Percentiles rank a stretch among this genome's conserved stretches.
phyloP scores from a whole-genome alignment of 2,329 filamentous ascomycete species.

The Clonostachys chloroleuca region DNA sequence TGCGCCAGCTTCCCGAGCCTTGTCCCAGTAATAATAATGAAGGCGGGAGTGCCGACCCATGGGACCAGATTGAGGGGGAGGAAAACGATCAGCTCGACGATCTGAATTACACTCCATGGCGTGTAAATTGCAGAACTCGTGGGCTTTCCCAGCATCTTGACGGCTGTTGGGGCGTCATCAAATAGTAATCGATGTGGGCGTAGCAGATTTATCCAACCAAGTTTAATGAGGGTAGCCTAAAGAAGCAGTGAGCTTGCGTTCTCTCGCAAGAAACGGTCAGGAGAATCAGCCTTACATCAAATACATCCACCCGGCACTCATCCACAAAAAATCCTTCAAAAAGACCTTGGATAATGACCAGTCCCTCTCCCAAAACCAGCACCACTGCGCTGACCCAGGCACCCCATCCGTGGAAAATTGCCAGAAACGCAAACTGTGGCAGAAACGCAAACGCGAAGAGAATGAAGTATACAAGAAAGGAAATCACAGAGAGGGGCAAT shows the following conservation, averaged over 20 bases:
- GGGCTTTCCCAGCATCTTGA: constrained; percentile 79
- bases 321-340: constrained; percentile 83
- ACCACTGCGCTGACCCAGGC: constrained; percentile 91
- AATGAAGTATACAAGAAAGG: constrained; percentile 75
- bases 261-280: neutral
- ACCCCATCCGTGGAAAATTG: constrained; percentile 79
- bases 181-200: constrained; percentile 61
- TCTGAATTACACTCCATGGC: constrained; percentile 88
- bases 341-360: constrained; percentile 64
- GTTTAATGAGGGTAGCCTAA: constrained; percentile 68
- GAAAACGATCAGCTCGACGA: constrained; percentile 75
- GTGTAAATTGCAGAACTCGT: constrained; percentile 73
- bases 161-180: constrained; percentile 64
- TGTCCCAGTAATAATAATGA: constrained; percentile 83
- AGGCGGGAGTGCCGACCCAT: constrained; percentile 75
- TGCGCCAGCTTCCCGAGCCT: constrained; percentile 85
- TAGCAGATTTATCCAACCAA: constrained; percentile 66
- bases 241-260: constrained; percentile 4
- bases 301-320: constrained; percentile 74
- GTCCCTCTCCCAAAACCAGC: constrained; percentile 77
- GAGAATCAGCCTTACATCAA: constrained; percentile 59
- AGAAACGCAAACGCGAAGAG: constrained; percentile 87
- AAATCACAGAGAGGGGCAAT: constrained; percentile 77
- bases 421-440: constrained; percentile 83
- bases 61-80: constrained; percentile 86